phyloP scores from a whole-genome alignment of 2,329 filamentous ascomycete genomes.

The Hymenoscyphus infarciens region DNA sequence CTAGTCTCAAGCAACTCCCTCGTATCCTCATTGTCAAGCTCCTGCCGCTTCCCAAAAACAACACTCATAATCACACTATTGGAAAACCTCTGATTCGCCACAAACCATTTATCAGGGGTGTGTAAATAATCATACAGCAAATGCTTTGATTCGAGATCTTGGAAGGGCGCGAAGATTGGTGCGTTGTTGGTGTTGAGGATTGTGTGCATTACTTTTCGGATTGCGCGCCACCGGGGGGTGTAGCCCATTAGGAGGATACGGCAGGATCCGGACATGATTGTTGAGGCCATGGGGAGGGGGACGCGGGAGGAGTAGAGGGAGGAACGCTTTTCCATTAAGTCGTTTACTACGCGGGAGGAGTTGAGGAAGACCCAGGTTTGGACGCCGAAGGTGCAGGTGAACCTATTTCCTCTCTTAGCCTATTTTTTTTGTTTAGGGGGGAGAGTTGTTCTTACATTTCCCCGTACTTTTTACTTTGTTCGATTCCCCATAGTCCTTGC shows the following conservation, averaged over 20 bases:
- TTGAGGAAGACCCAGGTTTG: constrained; percentile 45
- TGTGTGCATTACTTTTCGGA: constrained; percentile 33
- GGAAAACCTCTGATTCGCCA: constrained; percentile 29
- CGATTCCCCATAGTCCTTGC: constrained; percentile 22
- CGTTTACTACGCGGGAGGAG: constrained; percentile 38
- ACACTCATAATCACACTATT: constrained; percentile 35
- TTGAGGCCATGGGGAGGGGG: constrained; percentile 25
- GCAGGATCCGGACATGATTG: constrained; percentile 28
- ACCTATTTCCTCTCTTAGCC: constrained; percentile 18
- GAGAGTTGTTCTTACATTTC: constrained; percentile 29
- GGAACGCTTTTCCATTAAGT: constrained; percentile 28
- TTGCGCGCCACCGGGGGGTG: constrained; percentile 28
- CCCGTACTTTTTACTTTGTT: constrained; percentile 24
- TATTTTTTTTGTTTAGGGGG: too few species aligned
- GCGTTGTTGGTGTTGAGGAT: constrained; percentile 28
- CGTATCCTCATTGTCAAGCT: constrained; percentile 23
- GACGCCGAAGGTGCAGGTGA: constrained; percentile 26
- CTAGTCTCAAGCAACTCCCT: constrained; percentile 25
- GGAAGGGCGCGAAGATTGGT: constrained; percentile 24
- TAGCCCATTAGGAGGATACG: constrained; percentile 35
- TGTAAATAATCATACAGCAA: constrained; percentile 30
- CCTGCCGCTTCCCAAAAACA: constrained; percentile 28
- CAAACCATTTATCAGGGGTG: constrained; percentile 27
- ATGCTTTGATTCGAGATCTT: constrained; percentile 32
- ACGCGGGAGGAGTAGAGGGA: constrained; percentile 25